Conservation (phyloP, 108 stramenopile species). For the Schizochytrium sp. region DNA sequence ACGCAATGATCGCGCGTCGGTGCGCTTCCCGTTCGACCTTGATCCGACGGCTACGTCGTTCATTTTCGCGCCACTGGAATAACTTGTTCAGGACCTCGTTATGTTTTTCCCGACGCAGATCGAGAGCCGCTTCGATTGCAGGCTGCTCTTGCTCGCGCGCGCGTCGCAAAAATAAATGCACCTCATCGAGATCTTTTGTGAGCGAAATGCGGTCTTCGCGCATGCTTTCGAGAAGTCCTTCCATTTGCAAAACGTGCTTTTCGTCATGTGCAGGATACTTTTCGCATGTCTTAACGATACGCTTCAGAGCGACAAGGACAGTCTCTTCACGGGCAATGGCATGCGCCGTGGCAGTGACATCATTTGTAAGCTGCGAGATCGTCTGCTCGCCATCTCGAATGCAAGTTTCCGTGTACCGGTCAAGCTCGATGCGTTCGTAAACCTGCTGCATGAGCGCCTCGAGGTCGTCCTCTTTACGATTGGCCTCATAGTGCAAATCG, state of each 20-base stretch:
- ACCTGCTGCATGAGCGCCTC: conserved; percentile 13
- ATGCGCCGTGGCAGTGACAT: background rate
- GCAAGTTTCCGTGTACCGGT: background rate
- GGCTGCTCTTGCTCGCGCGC: background rate
- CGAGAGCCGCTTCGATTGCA: background rate
- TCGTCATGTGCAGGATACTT: background rate
- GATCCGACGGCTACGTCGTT: background rate
- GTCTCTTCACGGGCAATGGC: background rate
- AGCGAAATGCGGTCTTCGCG: conserved; percentile 9
- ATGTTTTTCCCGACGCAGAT: background rate
- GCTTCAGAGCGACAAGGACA: background rate
- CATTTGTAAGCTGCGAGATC: background rate
- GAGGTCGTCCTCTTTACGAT: background rate
- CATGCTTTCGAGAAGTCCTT: background rate
- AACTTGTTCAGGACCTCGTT: background rate
- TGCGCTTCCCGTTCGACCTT: background rate
- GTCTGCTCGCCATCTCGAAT: background rate
- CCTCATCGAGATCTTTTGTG: background rate
- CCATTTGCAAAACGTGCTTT: background rate
- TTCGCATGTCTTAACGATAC: background rate
- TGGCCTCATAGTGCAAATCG: background rate
- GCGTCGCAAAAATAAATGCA: background rate
- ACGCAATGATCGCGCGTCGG: background rate
- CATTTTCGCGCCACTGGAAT: background rate
- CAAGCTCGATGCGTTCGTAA: background rate